Base-by-base conservation (phyloP, 106 monocot genomes). In the Amphibolis antarctica region DNA sequence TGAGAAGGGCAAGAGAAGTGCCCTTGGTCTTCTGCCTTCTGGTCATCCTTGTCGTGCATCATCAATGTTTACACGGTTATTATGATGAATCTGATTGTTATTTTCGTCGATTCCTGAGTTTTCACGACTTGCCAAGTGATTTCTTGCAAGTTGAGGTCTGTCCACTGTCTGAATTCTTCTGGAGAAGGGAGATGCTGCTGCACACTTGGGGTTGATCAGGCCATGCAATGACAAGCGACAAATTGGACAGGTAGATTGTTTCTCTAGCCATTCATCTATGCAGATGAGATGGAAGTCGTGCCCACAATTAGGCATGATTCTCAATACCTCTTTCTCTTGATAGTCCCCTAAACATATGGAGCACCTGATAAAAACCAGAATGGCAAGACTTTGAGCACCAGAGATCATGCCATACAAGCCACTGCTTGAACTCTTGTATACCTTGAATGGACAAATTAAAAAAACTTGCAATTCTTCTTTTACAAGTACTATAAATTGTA, bases 341-440 rank as follows among this genome's bases (percentile, higher is more conserved):
- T 87, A 87, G 59, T 87, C 83, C 7, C 62, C 80, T 63, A 83
- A 65, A 65, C 86, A 87, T 61, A 87, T 87, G 1, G 83, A 73
- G 61, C 86, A 86, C 69, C 82, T 87, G 74, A n/a, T 48, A 48
- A 44, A 43, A 48, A 56, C 21, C 1, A 42, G 2, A 57, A 29
- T 9, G 12, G n/a, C n/a, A 22, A 44, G 12, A 1, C 28, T 29
- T 17, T 21, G 15, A 61, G 36, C 20, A 11, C 20, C 2, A 42
- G 12, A 19, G 12, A 20, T 44, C 22, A 4, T 12, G 6, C 10
- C 11, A 19, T 14, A n/a, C 25, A 27, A 56, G 21, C 26, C 23
- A 23, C 56, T 49, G 13, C 11, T n/a, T 24, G 10, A 55, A 24
- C 21, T 1, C 49, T n/a, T n/a, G n/a, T 49, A 49, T 49, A 10